These are phyloP conservation scores for Penicillium frequentans DNA, from an alignment of 2,329 filamentous ascomycete genomes.

Conservation along the genomic window DNA sequence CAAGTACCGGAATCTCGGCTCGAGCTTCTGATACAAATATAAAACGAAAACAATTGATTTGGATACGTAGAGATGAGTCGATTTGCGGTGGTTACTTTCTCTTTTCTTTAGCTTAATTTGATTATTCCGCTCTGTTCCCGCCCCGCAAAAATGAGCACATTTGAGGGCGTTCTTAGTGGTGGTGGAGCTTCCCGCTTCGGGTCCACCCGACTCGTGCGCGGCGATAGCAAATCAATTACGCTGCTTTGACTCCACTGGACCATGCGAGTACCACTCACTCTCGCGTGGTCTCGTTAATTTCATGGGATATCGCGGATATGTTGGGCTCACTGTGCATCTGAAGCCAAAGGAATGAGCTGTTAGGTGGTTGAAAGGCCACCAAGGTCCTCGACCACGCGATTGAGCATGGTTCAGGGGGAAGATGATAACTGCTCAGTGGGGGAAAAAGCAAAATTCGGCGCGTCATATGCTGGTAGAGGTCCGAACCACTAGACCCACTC, in stretches of 20 bases:
- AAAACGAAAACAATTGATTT: neutral
- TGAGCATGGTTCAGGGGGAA: neutral
- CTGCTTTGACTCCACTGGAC: neutral
- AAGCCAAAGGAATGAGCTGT: neutral
- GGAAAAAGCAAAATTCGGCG: neutral
- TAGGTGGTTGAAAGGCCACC: neutral
- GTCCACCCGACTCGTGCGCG: neutral
- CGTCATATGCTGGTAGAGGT: neutral
- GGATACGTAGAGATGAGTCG: neutral
- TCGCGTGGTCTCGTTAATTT: neutral
- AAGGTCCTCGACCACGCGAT: neutral
- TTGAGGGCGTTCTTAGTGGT: constrained; percentile 12
- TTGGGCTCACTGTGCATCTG: neutral
- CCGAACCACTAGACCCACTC: neutral
- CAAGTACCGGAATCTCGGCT: neutral
- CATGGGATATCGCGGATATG: neutral
- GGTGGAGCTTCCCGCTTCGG: constrained; percentile 11
- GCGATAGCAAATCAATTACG: neutral
- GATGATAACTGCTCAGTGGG: neutral
- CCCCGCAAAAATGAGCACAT: constrained; percentile 15
- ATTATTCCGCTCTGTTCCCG: neutral
- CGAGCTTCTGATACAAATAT: neutral
- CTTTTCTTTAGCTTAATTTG: neutral
- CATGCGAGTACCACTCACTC: neutral
- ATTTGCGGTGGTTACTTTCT: neutral